Evolutionary conservation across 2,329 filamentous ascomycete species (phyloP).

Genomic region (Aplosporella prunicola): DNA sequence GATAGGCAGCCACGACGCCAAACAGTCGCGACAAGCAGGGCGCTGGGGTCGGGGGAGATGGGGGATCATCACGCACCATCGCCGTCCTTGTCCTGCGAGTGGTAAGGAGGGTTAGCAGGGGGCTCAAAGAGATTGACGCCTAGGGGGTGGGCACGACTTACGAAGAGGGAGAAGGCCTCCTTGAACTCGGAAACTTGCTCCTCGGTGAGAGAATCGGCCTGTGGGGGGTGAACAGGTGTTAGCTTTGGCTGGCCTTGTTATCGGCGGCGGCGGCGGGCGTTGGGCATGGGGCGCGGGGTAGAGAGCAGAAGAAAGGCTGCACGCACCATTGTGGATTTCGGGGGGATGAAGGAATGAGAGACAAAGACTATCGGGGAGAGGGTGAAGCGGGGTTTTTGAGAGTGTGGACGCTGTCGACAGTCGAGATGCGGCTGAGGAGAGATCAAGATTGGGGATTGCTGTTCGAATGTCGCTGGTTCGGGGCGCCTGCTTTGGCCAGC

Average conservation of each 20-base stretch:
- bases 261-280: slow-evolving; percentile 12
- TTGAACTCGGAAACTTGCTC: slow-evolving; percentile 99
- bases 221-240: too few relatives aligned
- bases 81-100: slow-evolving; percentile 46
- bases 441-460: slow-evolving; percentile 9
- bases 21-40: background rate
- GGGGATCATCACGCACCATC: slow-evolving; percentile 37
- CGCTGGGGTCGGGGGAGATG: background rate
- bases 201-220: slow-evolving; percentile 98
- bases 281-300: slow-evolving; percentile 17
- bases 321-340: slow-evolving; percentile 27
- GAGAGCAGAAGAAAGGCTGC: slow-evolving; percentile 26
- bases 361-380: background rate
- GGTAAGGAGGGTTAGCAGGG: slow-evolving; percentile 17
- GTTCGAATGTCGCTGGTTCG: slow-evolving; percentile 7
- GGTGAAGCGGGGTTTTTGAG: too few relatives aligned
- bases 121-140: slow-evolving; percentile 12
- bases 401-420: too few relatives aligned
- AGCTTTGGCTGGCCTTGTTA: too few relatives aligned
- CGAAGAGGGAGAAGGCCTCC: slow-evolving; percentile 99
- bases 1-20: slow-evolving; percentile 2
- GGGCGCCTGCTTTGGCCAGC: slow-evolving; percentile 7
- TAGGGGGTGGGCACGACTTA: slow-evolving; percentile 49
- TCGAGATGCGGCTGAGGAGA: slow-evolving; percentile 8
- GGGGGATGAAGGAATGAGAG: background rate